Evolutionary conservation across 2,329 filamentous ascomycete genomes (phyloP).

Genomic region (Lecanosticta acicola): DNA sequence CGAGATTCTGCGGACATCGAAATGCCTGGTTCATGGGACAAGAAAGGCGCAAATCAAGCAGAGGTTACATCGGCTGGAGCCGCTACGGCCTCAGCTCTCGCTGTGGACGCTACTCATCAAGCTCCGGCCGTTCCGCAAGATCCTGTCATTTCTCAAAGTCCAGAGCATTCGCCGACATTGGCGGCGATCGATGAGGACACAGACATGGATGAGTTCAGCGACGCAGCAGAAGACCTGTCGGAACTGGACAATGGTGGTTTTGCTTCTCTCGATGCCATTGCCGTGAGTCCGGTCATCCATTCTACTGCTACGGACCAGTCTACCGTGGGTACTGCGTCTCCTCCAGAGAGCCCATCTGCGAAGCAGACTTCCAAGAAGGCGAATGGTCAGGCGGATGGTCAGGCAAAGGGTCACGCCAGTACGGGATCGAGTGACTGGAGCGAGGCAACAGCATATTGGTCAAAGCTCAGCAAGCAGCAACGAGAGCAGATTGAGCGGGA

Average conservation of each 20-base stretch:
- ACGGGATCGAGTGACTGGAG: constrained; percentile 52
- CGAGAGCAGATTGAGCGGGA: constrained; percentile 58
- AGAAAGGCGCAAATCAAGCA: constrained; percentile 14
- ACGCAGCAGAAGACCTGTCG: constrained; percentile 68
- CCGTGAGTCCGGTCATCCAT: constrained; percentile 51
- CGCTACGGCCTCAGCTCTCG: constrained; percentile 7
- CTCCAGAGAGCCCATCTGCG: constrained; percentile 26
- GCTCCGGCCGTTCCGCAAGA: constrained; percentile 6
- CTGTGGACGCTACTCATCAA: constrained; percentile 3
- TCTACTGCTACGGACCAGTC: constrained; percentile 6
- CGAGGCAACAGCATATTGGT: constrained; percentile 65
- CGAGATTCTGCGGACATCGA: constrained; percentile 22
- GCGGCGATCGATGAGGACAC: constrained; percentile 24
- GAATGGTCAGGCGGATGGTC: neutral
- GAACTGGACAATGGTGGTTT: constrained; percentile 63
- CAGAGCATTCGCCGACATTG: constrained; percentile 13
- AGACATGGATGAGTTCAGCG: constrained; percentile 61
- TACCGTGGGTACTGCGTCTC: constrained; percentile 7
- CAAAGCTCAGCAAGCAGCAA: constrained; percentile 57
- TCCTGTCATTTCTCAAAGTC: constrained; percentile 12
- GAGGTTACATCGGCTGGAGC: constrained; percentile 6
- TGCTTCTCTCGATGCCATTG: constrained; percentile 65
- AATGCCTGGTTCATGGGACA: constrained; percentile 26
- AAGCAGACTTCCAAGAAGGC: constrained; percentile 10
- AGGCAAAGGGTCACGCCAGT: neutral